Evolutionary conservation across 306 rosid genomes (phyloP).

Genomic region (Spatholobus suberectus): DNA sequence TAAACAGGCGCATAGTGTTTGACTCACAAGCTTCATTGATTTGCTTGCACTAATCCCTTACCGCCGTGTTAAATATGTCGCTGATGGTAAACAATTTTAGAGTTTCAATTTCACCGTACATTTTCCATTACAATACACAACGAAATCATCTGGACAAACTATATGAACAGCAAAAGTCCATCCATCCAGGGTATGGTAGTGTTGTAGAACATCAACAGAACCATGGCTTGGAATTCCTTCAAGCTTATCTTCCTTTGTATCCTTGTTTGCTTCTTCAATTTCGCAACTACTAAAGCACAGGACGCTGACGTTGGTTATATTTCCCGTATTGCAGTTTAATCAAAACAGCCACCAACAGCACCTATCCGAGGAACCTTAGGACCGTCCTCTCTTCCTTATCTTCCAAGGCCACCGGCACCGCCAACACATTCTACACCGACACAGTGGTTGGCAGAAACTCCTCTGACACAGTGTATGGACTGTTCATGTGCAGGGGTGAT

Average conservation of each 20-base stretch:
- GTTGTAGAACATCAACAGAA: too few relatives aligned
- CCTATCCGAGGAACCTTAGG: neutral
- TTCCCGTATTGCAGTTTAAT: rapidly evolving
- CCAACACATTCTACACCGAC: neutral
- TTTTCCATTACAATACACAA: too few relatives aligned
- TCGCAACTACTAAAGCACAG: neutral
- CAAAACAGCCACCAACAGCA: neutral
- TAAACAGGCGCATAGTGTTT: too few relatives aligned
- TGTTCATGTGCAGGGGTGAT: neutral
- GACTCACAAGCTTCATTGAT: too few relatives aligned
- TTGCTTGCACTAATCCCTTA: too few relatives aligned
- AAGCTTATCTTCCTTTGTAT: neutral
- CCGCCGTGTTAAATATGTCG: too few relatives aligned
- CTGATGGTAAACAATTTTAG: too few relatives aligned
- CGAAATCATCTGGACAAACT: too few relatives aligned
- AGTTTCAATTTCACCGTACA: too few relatives aligned
- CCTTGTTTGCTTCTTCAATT: neutral
- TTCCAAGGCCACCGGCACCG: neutral
- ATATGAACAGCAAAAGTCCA: too few relatives aligned
- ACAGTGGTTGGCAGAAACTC: neutral
- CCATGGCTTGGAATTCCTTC: too few relatives aligned
- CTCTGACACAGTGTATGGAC: neutral
- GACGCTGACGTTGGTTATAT: neutral
- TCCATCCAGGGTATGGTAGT: too few relatives aligned
- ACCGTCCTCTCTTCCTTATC: neutral